Percentiles rank a stretch among this genome's conserved stretches.
phyloP scores from a whole-genome alignment of 1,139 yeast species.

The Saccharomyces hybrid region DNA sequence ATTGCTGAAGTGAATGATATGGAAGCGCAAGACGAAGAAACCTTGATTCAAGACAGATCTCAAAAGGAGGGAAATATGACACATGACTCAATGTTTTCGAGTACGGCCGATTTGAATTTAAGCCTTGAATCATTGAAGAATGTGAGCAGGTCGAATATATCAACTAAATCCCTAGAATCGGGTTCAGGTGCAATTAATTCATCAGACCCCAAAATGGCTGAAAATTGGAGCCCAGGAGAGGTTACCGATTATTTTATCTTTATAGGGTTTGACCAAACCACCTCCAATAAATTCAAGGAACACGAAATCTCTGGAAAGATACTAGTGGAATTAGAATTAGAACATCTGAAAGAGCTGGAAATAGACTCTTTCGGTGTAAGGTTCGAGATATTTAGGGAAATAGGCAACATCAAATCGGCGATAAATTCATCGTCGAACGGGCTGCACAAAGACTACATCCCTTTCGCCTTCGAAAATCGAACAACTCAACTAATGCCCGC shows the following conservation, averaged over 20 bases:
- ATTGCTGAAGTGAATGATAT: not conserved
- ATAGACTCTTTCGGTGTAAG: conserved; percentile 91
- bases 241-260: conserved; percentile 70
- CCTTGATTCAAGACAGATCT: not conserved
- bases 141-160: not conserved
- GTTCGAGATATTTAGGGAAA: conserved; percentile 83
- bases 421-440: not conserved
- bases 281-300: conserved; percentile 68
- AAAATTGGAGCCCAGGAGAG: conserved; percentile 72
- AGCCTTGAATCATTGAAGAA: not conserved
- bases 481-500: conserved; percentile 20
- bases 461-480: not conserved
- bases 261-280: conserved; percentile 62
- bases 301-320: conserved; percentile 88
- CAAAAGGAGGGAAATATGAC: not conserved
- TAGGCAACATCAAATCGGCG: conserved; percentile 48
- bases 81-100: not conserved
- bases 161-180: not conserved
- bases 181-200: not conserved
- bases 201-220: not conserved
- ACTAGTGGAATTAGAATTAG: conserved; percentile 72
- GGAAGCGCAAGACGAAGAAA: not conserved
- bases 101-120: not conserved
- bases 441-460: not conserved
- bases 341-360: conserved; percentile 83